phyloP scores from a whole-genome alignment of 2,329 filamentous ascomycete species.

The Pleoardoris graminearum region DNA sequence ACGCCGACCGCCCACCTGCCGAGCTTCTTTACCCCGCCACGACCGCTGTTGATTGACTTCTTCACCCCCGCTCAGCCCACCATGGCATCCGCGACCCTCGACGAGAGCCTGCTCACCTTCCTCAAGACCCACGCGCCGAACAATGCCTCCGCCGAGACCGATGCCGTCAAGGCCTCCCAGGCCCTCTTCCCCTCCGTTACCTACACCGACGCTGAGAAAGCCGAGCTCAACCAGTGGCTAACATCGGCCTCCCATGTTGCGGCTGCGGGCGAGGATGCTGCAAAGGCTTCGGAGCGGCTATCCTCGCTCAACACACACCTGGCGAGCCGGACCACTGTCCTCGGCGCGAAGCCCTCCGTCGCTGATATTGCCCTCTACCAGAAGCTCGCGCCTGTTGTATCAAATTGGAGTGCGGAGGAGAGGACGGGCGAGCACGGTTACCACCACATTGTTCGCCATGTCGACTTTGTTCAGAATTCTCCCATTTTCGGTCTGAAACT shows the following conservation, averaged over 20 bases:
- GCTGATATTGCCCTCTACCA: constrained; percentile 85
- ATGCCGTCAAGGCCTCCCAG: constrained; percentile 52
- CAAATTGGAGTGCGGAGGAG: constrained; percentile 81
- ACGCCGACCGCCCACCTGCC: constrained; percentile 19
- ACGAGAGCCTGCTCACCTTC: constrained; percentile 40
- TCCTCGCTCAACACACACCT: constrained; percentile 84
- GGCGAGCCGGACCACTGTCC: constrained; percentile 82
- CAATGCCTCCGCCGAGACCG: constrained; percentile 41
- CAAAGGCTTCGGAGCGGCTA: constrained; percentile 66
- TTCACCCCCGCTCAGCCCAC: constrained; percentile 32
- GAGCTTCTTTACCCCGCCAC: constrained; percentile 40
- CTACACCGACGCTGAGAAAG: constrained; percentile 78
- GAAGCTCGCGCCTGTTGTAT: constrained; percentile 73
- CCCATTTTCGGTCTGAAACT: constrained; percentile 70
- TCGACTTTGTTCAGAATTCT: constrained; percentile 95
- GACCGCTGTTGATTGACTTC: constrained; percentile 34
- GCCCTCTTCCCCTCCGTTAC: constrained; percentile 70
- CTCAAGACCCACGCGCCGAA: constrained; percentile 45
- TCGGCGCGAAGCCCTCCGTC: constrained; percentile 86
- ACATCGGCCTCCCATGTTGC: constrained; percentile 73
- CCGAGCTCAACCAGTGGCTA: constrained; percentile 89
- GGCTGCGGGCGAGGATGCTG: constrained; percentile 59
- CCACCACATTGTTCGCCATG: constrained; percentile 85
- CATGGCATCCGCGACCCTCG: constrained; percentile 44
- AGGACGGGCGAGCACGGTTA: constrained; percentile 86